Base-by-base conservation (phyloP, 768 basidiomycete species). In the Tylopilus rubrobrunneus region DNA sequence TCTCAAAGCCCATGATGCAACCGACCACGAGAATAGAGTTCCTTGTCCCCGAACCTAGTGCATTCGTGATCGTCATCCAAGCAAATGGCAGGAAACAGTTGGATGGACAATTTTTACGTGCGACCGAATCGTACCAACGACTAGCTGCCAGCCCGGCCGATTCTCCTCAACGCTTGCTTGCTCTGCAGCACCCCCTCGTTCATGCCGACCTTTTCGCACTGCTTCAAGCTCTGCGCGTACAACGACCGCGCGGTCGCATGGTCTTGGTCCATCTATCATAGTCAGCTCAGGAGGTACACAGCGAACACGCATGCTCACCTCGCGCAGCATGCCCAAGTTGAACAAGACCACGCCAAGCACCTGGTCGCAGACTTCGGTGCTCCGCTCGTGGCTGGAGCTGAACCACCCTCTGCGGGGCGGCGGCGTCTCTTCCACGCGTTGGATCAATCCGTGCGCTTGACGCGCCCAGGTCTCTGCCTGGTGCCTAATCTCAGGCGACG, bases 401-500 rank as follows among this genome's bases (percentile, higher is more conserved):
- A 68, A 59, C 65, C 65, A 67, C 6, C 59, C 52, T 34, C 25
- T 53, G 19, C 40, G 56, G 55, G 58, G 57, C 49, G 54, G 41
- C 5, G 67, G 59, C 34, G 23, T 43, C 21, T 49, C 54, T 31
- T 63, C 59, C 1, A 64, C 67, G 10, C 62, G 60, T 36, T 72
- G 67, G 36, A 75, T 66, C 29, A 71, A 53, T 1, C 62, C 67
- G 33, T 75, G 57, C 0, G 79, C 81, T 58, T 82, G 80, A 31
- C 71, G 73, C 5, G 83, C 81, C 84, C 85, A 87, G 1, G 76
- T 69, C 60, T 86, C 84, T 1, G 86, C 85, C 51, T 74, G 73
- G 39, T 68, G 65, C 28, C 74, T 60, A 33, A 67, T 64, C 12
- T 69, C 68, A 0, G 73, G 70, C 14, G 74, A 68, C 4, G 73